Evolutionary conservation across 352 stramenopile genomes (phyloP), one percentile per base, ranked within the genome.

Genomic region (Peronospora tabacina): DNA sequence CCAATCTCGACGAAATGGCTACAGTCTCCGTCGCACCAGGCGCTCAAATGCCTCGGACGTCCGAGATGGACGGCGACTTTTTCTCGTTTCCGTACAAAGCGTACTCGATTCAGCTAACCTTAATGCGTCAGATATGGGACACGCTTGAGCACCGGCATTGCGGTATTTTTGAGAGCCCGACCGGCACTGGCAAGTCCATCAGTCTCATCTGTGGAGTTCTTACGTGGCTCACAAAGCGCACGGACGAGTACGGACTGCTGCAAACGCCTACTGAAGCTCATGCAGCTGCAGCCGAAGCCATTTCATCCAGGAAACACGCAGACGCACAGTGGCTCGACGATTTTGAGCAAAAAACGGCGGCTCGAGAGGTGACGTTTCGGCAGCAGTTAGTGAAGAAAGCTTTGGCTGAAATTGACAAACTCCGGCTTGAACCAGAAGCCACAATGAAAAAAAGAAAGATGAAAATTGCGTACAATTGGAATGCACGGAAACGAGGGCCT

Each of bases 161-260:
- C 32, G 89, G 86, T 44, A 95, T 97, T 55, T 95, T 95, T 35
- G 89, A 97, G 63, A 96, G 85, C 45, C 89, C 89, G 9, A 97
- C 89, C 1, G 89, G 89, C 19, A 96, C 88, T 20, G 89, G 89
- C 44, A 97, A 97, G 53, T 95, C 85, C 10, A 84, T 96, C 44
- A 96, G 83, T 53, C 68, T 97, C 12, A 95, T 97, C 47, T 96
- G 87, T 50, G 84, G 85, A 12, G 67, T 79, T 0, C 63, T 97
- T 3, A 77, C 87, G 24, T 97, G 87, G 87, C 63, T 96, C 3
- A 49, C 62, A 4, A 70, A 74, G 36, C 66, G 88, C 52, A 89
- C 82, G 12, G 85, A 91, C 52, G 75, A 79, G 49, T 80, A 70
- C 33, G 86, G 85, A 48, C 63, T 93, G 19, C 51, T 75, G 10